Base-by-base conservation (phyloP, 2,329 filamentous ascomycete genomes). In the Beauveria pseudobassiana region DNA sequence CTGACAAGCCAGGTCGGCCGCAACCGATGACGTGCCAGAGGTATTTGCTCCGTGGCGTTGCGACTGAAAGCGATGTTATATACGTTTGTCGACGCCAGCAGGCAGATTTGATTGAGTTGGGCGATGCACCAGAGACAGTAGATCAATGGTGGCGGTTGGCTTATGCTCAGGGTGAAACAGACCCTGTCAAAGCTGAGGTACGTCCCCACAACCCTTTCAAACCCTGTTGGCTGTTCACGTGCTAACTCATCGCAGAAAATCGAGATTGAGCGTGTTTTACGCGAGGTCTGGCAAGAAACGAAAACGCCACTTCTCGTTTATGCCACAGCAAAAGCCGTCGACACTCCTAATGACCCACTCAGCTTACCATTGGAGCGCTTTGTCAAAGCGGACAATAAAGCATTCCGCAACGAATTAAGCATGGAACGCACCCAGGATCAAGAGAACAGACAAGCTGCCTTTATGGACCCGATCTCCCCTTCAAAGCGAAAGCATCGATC, bases 121-220 rank as follows among this genome's bases (percentile, higher is more conserved):
- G 71, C 1, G 75, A 73, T 38, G 63, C 64, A 4, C 57, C 72
- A 3, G 64, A 67, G 24, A 63, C 68, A 4, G 64, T 64, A 18
- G 81, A 83, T 58, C 82, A 84, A 67, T 85, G 82, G 82, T 85
- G 82, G 82, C 78, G 77, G 64, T 71, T 85, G 51, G 73, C 77
- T 42, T 82, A 78, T 64, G 68, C 70, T 24, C 68, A 73, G 14
- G 67, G 52, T 8, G 58, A 75, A 12, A 66, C 72, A 6, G 71
- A 74, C 53, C 77, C 80, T n/a, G 72, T 80, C 30, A 77, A 74
- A 64, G 72, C 78, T 18, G 79, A 83, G 76, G 82, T 83, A 74
- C 56, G 74, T 51, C 8, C 5, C 9, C 5, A 5, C 5, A 18
- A 12, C 24, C 34, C 16, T 46, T 4, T 43, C 5, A 5, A n/a